Evolutionary conservation across 2,329 filamentous ascomycete genomes (phyloP).

Genomic region (Xylaria sp.): DNA sequence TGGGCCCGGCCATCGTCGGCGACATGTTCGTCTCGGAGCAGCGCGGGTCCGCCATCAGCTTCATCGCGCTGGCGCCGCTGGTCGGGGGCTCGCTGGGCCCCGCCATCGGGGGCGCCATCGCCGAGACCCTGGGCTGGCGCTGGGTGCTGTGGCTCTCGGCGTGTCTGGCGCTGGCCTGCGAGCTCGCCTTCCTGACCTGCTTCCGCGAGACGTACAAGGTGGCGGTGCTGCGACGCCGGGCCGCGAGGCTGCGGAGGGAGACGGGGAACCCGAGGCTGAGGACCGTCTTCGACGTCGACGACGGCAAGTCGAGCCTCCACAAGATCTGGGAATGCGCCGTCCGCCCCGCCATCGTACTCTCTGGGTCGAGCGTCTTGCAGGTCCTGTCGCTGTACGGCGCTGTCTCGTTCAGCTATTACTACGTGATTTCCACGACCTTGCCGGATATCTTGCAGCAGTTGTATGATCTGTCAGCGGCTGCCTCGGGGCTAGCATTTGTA

Average conservation of each 20-base stretch:
- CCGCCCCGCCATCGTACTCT: conserved; percentile 59
- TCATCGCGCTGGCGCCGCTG: conserved; percentile 66
- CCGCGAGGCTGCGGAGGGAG: conserved; percentile 47
- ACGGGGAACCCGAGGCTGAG: conserved; percentile 47
- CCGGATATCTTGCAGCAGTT: conserved; percentile 59
- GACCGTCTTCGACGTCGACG: conserved; percentile 48
- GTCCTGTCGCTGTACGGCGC: conserved; percentile 57
- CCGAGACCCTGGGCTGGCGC: conserved; percentile 66
- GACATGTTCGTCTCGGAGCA: conserved; percentile 69
- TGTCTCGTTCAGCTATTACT: conserved; percentile 63
- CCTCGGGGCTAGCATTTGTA: conserved; percentile 64
- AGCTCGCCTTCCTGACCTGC: conserved; percentile 60
- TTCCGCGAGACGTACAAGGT: conserved; percentile 71
- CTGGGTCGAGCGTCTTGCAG: conserved; percentile 64
- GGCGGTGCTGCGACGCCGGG: conserved; percentile 60
- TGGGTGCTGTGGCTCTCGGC: conserved; percentile 62
- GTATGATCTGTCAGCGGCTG: conserved; percentile 62
- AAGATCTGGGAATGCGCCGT: conserved; percentile 55
- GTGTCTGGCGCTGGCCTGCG: conserved; percentile 58
- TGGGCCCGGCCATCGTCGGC: conserved; percentile 71
- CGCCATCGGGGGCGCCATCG: conserved; percentile 64
- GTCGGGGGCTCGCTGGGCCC: conserved; percentile 68
- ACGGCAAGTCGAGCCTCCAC: conserved; percentile 40
- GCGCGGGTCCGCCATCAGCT: conserved; percentile 67
- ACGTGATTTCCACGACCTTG: conserved; percentile 64